phyloP scores from a whole-genome alignment of 805 yeast genomes.

The Candida maesae region DNA sequence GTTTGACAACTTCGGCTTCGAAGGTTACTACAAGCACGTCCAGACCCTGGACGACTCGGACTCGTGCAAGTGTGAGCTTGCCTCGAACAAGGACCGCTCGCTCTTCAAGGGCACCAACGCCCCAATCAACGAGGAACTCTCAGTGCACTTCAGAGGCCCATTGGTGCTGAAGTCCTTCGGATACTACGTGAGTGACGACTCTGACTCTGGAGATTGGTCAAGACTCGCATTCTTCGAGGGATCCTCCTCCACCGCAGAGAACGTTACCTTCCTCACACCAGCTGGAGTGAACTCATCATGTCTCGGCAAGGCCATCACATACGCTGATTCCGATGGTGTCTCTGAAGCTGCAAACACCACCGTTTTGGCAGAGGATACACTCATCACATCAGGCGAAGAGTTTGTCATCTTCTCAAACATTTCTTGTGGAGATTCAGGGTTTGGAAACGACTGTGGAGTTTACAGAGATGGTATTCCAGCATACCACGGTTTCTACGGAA shows the following conservation, averaged over 20 bases:
- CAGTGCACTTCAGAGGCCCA: conserved; percentile 81
- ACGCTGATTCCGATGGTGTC: conserved; percentile 55
- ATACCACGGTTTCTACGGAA: conserved; percentile 64
- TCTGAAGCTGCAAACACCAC: conserved; percentile 43
- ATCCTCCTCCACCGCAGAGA: conserved; percentile 43
- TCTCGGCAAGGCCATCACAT: conserved; percentile 64
- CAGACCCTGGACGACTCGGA: conserved; percentile 37
- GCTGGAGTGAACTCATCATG: conserved; percentile 61
- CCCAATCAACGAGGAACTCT: conserved; percentile 64
- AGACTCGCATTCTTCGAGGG: conserved; percentile 61
- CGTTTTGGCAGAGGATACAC: conserved; percentile 43
- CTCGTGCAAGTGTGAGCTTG: conserved; percentile 46
- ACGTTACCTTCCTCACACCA: conserved; percentile 63
- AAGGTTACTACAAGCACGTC: conserved; percentile 50
- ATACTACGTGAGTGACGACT: conserved; percentile 45
- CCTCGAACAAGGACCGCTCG: conserved; percentile 33
- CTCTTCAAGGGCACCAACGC: conserved; percentile 55
- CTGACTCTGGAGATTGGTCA: conserved; percentile 45
- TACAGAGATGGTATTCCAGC: conserved; percentile 75
- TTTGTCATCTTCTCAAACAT: conserved; percentile 55
- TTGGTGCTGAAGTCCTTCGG: conserved; percentile 57
- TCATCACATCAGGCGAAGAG: conserved; percentile 56
- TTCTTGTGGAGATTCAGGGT: conserved; percentile 54
- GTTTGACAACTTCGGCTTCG: conserved; percentile 52
- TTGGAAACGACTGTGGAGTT: conserved; percentile 63